These are phyloP conservation scores for Podaxis sp. DNA, from an alignment of 768 basidiomycete species.

Conservation along the genomic window DNA sequence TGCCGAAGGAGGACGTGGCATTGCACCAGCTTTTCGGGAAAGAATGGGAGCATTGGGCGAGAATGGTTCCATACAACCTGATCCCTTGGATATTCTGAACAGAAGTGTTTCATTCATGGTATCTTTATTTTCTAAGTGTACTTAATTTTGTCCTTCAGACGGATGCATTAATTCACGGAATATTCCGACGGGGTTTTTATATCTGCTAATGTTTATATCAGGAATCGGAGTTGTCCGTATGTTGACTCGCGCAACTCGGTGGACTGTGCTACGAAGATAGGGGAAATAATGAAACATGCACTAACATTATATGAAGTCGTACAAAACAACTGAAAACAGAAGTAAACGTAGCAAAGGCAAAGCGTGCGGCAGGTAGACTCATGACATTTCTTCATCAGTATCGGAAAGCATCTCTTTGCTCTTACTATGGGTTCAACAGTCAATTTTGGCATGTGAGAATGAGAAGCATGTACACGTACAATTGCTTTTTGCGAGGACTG, in stretches of 20 bases:
- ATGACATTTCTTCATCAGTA: constrained; percentile 81
- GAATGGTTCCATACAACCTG: constrained; percentile 41
- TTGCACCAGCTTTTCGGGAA: constrained; percentile 35
- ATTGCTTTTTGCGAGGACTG: constrained; percentile 74
- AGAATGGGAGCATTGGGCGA: constrained; percentile 41
- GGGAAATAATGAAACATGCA: neutral
- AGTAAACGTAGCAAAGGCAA: neutral
- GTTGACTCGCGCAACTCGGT: neutral
- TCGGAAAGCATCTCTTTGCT: constrained; percentile 86
- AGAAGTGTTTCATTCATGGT: neutral
- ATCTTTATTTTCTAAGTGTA: neutral
- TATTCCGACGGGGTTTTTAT: neutral
- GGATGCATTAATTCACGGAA: neutral
- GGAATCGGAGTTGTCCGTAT: neutral
- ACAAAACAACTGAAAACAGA: neutral
- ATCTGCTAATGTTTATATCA: neutral
- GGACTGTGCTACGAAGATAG: neutral
- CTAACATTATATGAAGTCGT: neutral
- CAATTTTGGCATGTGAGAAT: constrained; percentile 4
- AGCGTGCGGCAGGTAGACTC: constrained; percentile 15
- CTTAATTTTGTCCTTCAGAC: neutral
- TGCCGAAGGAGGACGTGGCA: constrained; percentile 41
- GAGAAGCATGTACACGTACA: constrained; percentile 39
- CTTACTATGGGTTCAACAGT: constrained; percentile 48
- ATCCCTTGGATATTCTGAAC: constrained; percentile 43